Evolutionary conservation across 140 eudicot species (phyloP).

Genomic region (Stevia rebaudiana): DNA sequence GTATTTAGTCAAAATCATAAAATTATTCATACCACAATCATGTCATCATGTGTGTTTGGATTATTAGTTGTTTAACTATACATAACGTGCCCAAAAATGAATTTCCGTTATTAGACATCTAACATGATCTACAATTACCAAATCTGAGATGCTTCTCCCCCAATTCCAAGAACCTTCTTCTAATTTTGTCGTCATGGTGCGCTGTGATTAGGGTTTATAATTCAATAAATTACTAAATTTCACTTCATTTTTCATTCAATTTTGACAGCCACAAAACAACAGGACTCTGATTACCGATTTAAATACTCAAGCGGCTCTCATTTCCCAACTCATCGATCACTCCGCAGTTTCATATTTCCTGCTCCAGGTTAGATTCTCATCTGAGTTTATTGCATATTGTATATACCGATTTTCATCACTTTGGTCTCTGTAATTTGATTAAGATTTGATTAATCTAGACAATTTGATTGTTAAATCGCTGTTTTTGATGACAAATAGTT

Average conservation of each 20-base stretch:
- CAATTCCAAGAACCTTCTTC: constrained; percentile 6
- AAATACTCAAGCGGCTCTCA: not conserved
- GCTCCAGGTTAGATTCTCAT: constrained; percentile 26
- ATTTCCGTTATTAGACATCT: not conserved
- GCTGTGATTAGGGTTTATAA: constrained; percentile 12
- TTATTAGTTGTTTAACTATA: too few relatives aligned
- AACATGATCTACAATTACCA: not conserved
- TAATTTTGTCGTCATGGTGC: not conserved
- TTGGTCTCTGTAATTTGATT: not conserved
- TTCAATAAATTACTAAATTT: not conserved
- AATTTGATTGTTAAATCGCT: not conserved
- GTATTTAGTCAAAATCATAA: too few relatives aligned
- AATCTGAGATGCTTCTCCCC: not conserved
- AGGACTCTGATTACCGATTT: constrained; percentile 17
- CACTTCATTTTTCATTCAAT: constrained; percentile 4
- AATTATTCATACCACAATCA: too few relatives aligned
- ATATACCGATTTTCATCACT: not conserved
- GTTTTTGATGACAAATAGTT: not conserved
- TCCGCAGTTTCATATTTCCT: constrained; percentile 16
- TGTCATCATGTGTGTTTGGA: too few relatives aligned
- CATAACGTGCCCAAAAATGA: not conserved
- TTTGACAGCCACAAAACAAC: constrained; percentile 21
- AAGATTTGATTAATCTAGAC: not conserved
- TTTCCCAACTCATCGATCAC: constrained; percentile 20
- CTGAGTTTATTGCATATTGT: not conserved